A percentile compares a stretch with the other conserved stretches of the same genome.
phyloP scores from a whole-genome alignment of 2,329 filamentous ascomycete species.

The Clonostachys solani region DNA sequence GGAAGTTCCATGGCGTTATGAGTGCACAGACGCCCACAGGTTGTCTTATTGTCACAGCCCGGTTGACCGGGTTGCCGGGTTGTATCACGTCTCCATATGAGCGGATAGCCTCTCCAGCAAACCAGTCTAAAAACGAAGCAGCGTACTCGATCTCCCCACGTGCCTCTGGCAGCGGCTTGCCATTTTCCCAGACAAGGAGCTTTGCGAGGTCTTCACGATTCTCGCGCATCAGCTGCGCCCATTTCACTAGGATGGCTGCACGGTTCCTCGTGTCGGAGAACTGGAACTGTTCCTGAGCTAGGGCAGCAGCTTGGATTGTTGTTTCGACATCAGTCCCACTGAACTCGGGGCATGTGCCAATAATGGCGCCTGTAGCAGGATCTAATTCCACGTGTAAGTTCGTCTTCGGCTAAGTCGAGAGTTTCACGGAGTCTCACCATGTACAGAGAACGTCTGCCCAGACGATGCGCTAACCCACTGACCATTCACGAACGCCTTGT shows the following conservation, averaged over 20 bases:
- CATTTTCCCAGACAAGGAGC: slow-evolving; percentile 43
- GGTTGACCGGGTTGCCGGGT: slow-evolving; percentile 55
- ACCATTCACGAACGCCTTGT: slow-evolving; percentile 57
- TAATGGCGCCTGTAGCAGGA: neutral
- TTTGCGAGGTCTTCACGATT: slow-evolving; percentile 29
- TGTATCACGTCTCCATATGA: slow-evolving; percentile 55
- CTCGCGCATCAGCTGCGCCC: slow-evolving; percentile 25
- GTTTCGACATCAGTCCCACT: slow-evolving; percentile 29
- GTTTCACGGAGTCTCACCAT: too few species aligned
- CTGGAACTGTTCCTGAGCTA: slow-evolving; percentile 29
- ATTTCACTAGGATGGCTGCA: slow-evolving; percentile 34
- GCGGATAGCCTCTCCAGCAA: slow-evolving; percentile 44
- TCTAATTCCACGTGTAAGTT: too few species aligned
- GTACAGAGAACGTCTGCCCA: slow-evolving; percentile 1
- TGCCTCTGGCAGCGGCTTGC: slow-evolving; percentile 51
- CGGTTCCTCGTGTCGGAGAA: slow-evolving; percentile 27
- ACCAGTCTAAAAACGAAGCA: slow-evolving; percentile 50
- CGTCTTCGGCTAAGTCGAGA: too few species aligned
- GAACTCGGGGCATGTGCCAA: slow-evolving; percentile 29
- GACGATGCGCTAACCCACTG: slow-evolving; percentile 60
- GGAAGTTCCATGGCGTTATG: slow-evolving; percentile 53
- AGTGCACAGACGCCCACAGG: slow-evolving; percentile 26
- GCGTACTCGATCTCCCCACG: slow-evolving; percentile 52
- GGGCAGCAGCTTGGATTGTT: slow-evolving; percentile 26
- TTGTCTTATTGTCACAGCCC: slow-evolving; percentile 65